phyloP scores from a whole-genome alignment of 805 yeast species.

The Suhomyces xylopsoci region DNA sequence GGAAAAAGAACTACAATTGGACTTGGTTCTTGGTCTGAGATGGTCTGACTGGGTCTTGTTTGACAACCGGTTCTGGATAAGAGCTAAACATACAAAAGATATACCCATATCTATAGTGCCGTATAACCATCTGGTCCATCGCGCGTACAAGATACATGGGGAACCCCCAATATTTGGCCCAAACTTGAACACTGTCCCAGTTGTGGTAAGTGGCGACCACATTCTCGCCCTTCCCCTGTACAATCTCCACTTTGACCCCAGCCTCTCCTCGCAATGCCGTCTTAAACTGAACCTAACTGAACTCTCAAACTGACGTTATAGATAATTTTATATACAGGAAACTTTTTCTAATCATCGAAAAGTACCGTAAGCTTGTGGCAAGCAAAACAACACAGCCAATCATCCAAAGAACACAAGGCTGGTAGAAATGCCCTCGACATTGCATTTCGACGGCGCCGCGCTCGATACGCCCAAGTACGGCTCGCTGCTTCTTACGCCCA shows the following conservation, averaged over 20 bases:
- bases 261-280: neutral
- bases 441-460: slow-evolving; percentile 6
- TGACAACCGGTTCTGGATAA: slow-evolving; percentile 42
- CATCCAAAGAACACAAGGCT: neutral
- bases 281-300: neutral
- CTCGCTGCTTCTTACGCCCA: slow-evolving; percentile 15
- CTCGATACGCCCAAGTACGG: slow-evolving; percentile 9
- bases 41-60: slow-evolving; percentile 27
- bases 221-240: neutral
- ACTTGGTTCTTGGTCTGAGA: neutral
- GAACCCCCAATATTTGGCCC: neutral
- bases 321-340: neutral
- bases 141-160: neutral
- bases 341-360: neutral
- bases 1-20: neutral
- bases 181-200: neutral
- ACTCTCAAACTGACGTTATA: no score
- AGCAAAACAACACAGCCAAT: neutral
- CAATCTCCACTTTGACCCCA: neutral
- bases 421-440: slow-evolving; percentile 8
- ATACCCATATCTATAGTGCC: neutral
- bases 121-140: neutral
- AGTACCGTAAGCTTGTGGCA: neutral
- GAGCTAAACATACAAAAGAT: neutral
- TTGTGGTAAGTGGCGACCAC: neutral